Conservation (phyloP, 768 basidiomycete genomes). For the Boletus rubescentipes region DNA sequence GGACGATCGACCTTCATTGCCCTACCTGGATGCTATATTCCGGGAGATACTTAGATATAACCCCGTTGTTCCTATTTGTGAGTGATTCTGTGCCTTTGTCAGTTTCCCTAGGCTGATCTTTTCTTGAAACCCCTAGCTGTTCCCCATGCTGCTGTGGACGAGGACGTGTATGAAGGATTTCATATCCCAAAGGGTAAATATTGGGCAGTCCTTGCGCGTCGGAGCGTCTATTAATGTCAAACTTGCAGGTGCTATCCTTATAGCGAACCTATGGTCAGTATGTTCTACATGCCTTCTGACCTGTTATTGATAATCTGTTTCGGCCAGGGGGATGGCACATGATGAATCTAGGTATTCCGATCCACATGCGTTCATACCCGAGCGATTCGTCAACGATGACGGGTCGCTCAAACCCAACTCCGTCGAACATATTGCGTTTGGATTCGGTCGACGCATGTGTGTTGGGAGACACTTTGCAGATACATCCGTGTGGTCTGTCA, state of each 20-base stretch:
- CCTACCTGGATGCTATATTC: constrained; percentile 7
- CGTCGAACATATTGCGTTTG: not conserved
- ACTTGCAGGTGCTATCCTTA: not conserved
- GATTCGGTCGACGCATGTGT: too few relatives aligned
- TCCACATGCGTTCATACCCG: constrained; percentile 37
- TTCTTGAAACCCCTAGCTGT: constrained; percentile 6
- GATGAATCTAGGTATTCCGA: constrained; percentile 33
- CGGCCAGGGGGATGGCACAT: constrained; percentile 15
- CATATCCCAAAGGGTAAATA: constrained; percentile 43
- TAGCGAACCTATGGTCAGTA: constrained; percentile 14
- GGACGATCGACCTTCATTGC: not conserved
- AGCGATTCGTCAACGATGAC: constrained; percentile 36
- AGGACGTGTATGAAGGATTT: constrained; percentile 43
- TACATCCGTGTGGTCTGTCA: too few relatives aligned
- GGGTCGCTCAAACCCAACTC: constrained; percentile 4
- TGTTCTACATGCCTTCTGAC: not conserved
- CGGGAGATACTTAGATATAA: not conserved
- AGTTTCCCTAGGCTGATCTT: not conserved
- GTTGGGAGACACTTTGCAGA: too few relatives aligned
- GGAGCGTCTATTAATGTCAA: not conserved
- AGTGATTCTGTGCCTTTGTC: not conserved
- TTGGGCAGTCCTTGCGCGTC: accelerated
- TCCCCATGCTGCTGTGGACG: constrained; percentile 33
- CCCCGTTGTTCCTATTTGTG: not conserved
- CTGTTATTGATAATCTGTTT: not conserved